A percentile compares a stretch with the other conserved stretches of the same genome.
Evolutionary conservation across 495 filamentous ascomycete genomes (phyloP).

Genomic region (Aspergillus sclerotioniger): DNA sequence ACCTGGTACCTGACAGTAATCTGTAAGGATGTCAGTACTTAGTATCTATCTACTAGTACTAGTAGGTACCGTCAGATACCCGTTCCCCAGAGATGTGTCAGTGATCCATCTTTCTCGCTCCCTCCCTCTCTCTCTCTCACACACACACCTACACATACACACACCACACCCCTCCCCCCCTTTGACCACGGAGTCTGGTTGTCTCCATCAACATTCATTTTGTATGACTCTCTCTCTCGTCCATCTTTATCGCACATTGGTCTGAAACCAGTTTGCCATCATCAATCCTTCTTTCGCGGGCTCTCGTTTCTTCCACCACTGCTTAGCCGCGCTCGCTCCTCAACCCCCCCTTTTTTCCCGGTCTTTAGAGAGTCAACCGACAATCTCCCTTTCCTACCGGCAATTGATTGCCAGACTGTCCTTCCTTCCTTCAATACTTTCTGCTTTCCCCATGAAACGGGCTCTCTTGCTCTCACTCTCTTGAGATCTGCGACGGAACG

Average conservation of each 20-base stretch:
- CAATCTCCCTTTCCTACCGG: background rate
- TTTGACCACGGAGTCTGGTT: background rate
- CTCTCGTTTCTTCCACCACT: background rate
- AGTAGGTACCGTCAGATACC: background rate
- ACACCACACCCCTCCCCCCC: background rate
- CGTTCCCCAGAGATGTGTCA: background rate
- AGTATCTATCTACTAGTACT: too few relatives aligned
- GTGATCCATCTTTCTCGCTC: background rate
- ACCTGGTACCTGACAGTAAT: too few relatives aligned
- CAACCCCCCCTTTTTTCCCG: too few relatives aligned
- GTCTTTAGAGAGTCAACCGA: too few relatives aligned
- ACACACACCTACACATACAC: too few relatives aligned
- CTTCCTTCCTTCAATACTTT: background rate
- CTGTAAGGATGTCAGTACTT: too few relatives aligned
- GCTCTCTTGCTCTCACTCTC: background rate
- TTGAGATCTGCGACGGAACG: background rate
- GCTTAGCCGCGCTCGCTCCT: too few relatives aligned
- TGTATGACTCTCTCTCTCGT: background rate
- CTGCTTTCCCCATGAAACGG: background rate
- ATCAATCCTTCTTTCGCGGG: background rate
- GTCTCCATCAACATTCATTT: constrained; percentile 12
- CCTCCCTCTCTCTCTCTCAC: background rate
- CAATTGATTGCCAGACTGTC: background rate
- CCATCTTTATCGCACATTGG: background rate
- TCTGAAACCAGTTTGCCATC: constrained; percentile 5